Conservation (phyloP, 2,329 filamentous ascomycete species). For the Fusarium abutilonis region DNA sequence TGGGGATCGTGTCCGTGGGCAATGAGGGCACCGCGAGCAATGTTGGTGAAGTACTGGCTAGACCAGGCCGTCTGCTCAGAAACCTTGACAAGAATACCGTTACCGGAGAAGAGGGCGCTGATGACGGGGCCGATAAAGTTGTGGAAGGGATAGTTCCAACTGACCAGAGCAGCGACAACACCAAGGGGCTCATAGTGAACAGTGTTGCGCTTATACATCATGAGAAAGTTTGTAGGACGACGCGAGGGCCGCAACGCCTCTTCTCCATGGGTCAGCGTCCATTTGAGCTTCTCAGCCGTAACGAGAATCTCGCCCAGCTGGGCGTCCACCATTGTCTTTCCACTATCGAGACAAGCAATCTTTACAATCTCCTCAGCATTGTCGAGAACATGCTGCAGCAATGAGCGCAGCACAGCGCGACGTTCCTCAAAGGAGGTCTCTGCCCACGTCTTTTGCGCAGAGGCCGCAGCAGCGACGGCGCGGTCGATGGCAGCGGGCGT, state of each 20-base stretch:
- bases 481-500: constrained; percentile 81
- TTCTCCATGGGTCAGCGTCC: constrained; percentile 93
- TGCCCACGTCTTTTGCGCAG: constrained; percentile 81
- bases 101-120: constrained; percentile 88
- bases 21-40: constrained; percentile 80
- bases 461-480: constrained; percentile 75
- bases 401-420: constrained; percentile 79
- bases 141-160: constrained; percentile 98
- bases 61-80: constrained; percentile 98
- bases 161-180: constrained; percentile 90
- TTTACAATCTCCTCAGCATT: constrained; percentile 89
- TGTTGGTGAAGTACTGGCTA: constrained; percentile 79
- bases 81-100: constrained; percentile 91
- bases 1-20: constrained; percentile 85
- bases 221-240: constrained; percentile 88
- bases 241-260: constrained; percentile 75
- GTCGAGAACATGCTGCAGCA: constrained; percentile 85
- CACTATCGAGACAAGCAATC: constrained; percentile 88
- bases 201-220: constrained; percentile 94
- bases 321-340: constrained; percentile 96
- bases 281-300: constrained; percentile 91
- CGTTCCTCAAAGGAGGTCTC: constrained; percentile 80
- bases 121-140: constrained; percentile 94
- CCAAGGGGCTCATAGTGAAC: constrained; percentile 93
- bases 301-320: constrained; percentile 94